Percentiles rank a stretch among this genome's conserved stretches.
These are phyloP conservation scores for Apiotrichum sp. DNA, from an alignment of 1,284 basidiomycete species.

Conservation along the genomic window DNA sequence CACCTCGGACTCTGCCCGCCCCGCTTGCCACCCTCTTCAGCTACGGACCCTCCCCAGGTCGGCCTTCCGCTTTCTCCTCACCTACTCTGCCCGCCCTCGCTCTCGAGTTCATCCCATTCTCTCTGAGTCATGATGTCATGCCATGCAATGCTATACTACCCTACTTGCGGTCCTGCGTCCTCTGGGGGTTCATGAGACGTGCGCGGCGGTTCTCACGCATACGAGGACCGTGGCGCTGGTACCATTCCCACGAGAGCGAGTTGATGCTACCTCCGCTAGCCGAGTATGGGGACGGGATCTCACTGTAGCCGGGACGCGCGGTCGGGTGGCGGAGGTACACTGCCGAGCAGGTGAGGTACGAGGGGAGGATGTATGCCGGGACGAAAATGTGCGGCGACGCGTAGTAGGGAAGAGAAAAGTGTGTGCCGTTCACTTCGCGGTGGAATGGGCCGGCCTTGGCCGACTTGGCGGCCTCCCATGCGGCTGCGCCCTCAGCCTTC, in stretches of 20 bases:
- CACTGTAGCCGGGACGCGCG: conserved; percentile 81
- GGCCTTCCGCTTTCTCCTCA: no score
- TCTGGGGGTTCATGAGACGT: conserved; percentile 62
- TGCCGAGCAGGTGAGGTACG: conserved; percentile 83
- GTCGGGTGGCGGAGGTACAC: conserved; percentile 95
- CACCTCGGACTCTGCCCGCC: no score
- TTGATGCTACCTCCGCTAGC: conserved; percentile 87
- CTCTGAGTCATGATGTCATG: conserved; percentile 9
- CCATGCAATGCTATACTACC: conserved; percentile 8
- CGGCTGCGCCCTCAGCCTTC: background rate
- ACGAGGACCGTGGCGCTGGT: conserved; percentile 57
- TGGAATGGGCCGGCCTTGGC: background rate
- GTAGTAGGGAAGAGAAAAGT: conserved; percentile 79
- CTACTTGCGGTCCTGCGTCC: conserved; percentile 27
- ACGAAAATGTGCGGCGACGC: conserved; percentile 91
- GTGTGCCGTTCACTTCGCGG: conserved; percentile 10
- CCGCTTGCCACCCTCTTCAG: no score
- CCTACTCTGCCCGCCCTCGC: no score
- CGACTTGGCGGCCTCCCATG: background rate
- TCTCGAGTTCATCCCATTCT: background rate
- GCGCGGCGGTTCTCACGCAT: conserved; percentile 60
- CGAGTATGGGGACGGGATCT: conserved; percentile 88
- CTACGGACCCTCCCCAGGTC: no score
- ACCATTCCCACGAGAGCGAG: conserved; percentile 85
- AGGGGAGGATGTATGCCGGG: conserved; percentile 88